These are phyloP conservation scores for Apiospora rasikravindrae DNA, from an alignment of 2,329 filamentous ascomycete species.

Conservation along the genomic window DNA sequence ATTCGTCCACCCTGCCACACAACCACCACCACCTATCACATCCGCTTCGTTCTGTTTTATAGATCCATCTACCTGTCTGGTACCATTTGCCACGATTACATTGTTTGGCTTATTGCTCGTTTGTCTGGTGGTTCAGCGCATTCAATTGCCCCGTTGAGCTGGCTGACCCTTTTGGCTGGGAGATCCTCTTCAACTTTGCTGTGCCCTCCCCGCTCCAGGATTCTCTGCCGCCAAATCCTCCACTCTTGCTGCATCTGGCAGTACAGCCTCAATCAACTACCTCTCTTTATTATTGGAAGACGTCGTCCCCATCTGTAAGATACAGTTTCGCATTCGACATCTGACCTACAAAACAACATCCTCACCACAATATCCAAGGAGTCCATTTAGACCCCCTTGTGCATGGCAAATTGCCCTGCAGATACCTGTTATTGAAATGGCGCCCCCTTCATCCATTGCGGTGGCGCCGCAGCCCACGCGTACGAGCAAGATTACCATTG, in stretches of 20 bases:
- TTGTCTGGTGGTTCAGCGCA: not conserved
- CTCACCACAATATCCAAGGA: not conserved
- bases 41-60: not conserved
- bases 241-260: not conserved
- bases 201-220: not conserved
- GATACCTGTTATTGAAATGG: conserved; percentile 24
- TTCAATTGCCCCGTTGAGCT: not conserved
- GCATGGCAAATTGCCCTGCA: not conserved
- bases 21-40: conserved; percentile 17
- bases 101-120: not conserved
- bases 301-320: not conserved
- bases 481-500: conserved; percentile 35
- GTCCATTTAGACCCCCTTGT: not conserved
- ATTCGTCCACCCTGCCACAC: conserved; percentile 22
- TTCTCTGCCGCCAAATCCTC: not conserved
- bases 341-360: not conserved
- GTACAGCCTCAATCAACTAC: not conserved
- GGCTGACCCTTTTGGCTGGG: not conserved
- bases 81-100: not conserved
- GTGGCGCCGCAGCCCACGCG: conserved; percentile 30
- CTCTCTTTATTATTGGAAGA: not conserved
- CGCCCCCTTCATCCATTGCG: conserved; percentile 31
- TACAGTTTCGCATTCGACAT: not conserved
- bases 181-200: not conserved
- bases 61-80: not conserved